Evolutionary conservation across 2,329 filamentous ascomycete species (phyloP).

Genomic region (Fusarium globosum): DNA sequence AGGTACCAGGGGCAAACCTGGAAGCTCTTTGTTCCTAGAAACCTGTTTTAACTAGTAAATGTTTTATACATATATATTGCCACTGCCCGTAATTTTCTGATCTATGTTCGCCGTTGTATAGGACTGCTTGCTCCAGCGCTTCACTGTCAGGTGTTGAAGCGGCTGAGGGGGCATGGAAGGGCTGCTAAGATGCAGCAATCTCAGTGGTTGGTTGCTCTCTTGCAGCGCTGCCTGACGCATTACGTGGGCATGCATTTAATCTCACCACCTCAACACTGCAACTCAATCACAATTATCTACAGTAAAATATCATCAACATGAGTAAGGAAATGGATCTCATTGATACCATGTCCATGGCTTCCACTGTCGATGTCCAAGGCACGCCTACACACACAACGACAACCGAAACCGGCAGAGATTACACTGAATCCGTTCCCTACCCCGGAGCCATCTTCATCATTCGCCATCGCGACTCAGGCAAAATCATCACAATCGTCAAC

Average conservation of each 20-base stretch:
- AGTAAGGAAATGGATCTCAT: conserved; percentile 31
- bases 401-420: conserved; percentile 9
- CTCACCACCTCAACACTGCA: background rate
- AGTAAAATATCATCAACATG: background rate
- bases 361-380: conserved; percentile 23
- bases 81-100: background rate
- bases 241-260: background rate
- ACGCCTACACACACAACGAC: conserved; percentile 34
- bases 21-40: background rate
- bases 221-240: background rate
- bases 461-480: conserved; percentile 40
- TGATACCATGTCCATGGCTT: conserved; percentile 37
- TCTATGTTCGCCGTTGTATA: background rate
- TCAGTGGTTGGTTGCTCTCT: background rate
- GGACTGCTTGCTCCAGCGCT: too few species aligned
- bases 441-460: conserved; percentile 49
- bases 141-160: background rate
- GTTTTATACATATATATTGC: background rate
- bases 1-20: background rate
- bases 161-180: background rate
- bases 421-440: conserved; percentile 34
- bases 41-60: background rate
- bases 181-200: background rate
- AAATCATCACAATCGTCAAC: conserved; percentile 47
- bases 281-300: background rate